Conservation (phyloP, 2,329 filamentous ascomycete species). For the Madurella mycetomatis region DNA sequence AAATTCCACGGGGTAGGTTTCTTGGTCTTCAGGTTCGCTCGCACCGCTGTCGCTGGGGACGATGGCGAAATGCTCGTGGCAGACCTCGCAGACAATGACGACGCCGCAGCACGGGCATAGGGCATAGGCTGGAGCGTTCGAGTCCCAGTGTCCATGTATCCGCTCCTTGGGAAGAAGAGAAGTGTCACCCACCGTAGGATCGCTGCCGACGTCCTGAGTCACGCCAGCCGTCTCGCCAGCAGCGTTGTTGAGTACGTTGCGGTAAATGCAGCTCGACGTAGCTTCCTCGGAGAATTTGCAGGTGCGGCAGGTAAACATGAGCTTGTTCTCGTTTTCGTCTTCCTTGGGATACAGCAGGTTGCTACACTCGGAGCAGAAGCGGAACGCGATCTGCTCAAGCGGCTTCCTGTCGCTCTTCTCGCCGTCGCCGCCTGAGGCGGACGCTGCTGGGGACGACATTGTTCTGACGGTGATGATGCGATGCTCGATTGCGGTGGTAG, state of each 20-base stretch:
- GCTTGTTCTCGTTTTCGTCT: conserved; percentile 73
- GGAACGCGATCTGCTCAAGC: conserved; percentile 84
- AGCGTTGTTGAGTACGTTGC: conserved; percentile 86
- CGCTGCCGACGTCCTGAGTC: conserved; percentile 92
- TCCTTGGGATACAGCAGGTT: conserved; percentile 98
- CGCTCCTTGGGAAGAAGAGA: conserved; percentile 27
- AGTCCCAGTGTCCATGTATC: conserved; percentile 1
- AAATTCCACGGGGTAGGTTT: conserved; percentile 8
- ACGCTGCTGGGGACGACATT: conserved; percentile 58
- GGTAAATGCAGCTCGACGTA: conserved; percentile 86
- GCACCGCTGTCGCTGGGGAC: conserved; percentile 12
- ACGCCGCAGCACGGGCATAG: conserved; percentile 46
- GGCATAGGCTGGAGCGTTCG: conserved; percentile 24
- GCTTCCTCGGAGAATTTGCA: conserved; percentile 89
- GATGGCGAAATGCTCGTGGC: conserved; percentile 28
- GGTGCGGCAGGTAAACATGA: conserved; percentile 94
- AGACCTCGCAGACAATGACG: conserved; percentile 38
- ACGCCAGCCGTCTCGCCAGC: conserved; percentile 95
- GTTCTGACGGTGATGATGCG: not conserved
- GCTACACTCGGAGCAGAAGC: conserved; percentile 97
- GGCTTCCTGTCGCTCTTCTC: conserved; percentile 40
- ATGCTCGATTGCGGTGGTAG: not conserved
- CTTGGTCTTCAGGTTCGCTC: conserved; percentile 19
- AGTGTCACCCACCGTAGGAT: conserved; percentile 88
- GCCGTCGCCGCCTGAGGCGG: conserved; percentile 25